These are phyloP conservation scores for Scorias spongiosa DNA, from an alignment of 2,329 filamentous ascomycete species.

Conservation along the genomic window DNA sequence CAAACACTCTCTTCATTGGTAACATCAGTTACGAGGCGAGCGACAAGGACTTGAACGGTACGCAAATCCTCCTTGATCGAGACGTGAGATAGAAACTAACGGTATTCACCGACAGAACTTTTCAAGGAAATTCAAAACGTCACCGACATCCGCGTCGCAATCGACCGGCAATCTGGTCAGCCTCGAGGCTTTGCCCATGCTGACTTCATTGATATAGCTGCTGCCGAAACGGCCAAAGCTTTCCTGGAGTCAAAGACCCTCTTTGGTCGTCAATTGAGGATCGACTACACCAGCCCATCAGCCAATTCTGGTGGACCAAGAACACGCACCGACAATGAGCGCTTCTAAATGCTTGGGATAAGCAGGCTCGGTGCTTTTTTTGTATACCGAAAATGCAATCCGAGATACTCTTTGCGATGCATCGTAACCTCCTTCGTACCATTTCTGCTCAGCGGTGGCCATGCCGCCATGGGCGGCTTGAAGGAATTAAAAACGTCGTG, in stretches of 20 bases:
- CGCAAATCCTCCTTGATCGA: conserved; percentile 27
- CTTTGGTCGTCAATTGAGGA: conserved; percentile 48
- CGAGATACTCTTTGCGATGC: no score
- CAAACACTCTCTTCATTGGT: conserved; percentile 62
- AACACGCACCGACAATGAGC: background rate
- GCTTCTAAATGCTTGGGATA: background rate
- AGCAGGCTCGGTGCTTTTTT: background rate
- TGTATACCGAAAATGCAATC: background rate
- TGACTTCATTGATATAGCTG: conserved; percentile 56
- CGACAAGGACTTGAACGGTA: conserved; percentile 59
- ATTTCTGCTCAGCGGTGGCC: no score
- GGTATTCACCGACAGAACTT: conserved; percentile 37
- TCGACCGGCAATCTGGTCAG: conserved; percentile 66
- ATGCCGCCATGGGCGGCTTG: background rate
- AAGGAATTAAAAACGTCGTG: background rate
- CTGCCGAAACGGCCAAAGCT: conserved; percentile 46
- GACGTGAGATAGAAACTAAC: conserved; percentile 69
- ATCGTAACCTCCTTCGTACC: no score
- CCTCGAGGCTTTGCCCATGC: conserved; percentile 74
- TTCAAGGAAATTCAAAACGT: conserved; percentile 58
- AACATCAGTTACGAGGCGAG: conserved; percentile 79
- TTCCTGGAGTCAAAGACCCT: conserved; percentile 41
- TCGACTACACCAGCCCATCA: conserved; percentile 41
- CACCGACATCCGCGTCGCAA: conserved; percentile 62
- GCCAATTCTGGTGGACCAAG: background rate